A percentile compares a stretch with the other conserved stretches of the same genome.
phyloP scores from a whole-genome alignment of 2,329 filamentous ascomycete genomes.

The Trichothecium roseum region DNA sequence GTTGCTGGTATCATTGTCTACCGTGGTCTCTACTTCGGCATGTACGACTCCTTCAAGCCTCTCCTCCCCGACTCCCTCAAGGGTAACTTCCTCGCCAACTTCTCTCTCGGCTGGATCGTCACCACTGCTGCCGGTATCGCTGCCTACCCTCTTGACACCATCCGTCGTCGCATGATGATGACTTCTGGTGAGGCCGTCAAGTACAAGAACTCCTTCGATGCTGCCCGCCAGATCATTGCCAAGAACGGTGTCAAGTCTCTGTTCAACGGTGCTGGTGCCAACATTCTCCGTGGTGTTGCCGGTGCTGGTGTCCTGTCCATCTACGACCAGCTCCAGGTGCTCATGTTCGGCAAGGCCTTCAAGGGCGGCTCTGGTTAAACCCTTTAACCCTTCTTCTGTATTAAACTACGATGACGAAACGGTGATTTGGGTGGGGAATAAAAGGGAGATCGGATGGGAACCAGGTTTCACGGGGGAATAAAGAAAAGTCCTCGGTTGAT shows the following conservation, averaged over 20 bases:
- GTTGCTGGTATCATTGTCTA: slow-evolving; percentile 99
- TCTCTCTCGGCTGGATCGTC: slow-evolving; percentile 96
- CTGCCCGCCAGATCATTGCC: slow-evolving; percentile 91
- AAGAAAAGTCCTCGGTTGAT: slow-evolving; percentile 24
- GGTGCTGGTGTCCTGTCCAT: slow-evolving; percentile 99
- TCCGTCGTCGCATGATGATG: slow-evolving; percentile 99
- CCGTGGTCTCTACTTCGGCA: slow-evolving; percentile 99
- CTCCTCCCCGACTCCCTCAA: slow-evolving; percentile 82
- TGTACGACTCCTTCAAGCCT: slow-evolving; percentile 99
- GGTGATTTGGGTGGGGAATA: slow-evolving; percentile 24
- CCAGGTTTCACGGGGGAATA: slow-evolving; percentile 32
- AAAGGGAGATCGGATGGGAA: slow-evolving; percentile 31
- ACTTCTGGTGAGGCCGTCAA: slow-evolving; percentile 96
- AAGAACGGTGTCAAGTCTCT: slow-evolving; percentile 97
- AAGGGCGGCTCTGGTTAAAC: slow-evolving; percentile 51
- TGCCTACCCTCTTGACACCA: slow-evolving; percentile 99
- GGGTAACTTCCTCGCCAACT: slow-evolving; percentile 99
- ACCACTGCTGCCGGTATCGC: slow-evolving; percentile 99
- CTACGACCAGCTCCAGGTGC: slow-evolving; percentile 99
- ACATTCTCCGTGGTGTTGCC: slow-evolving; percentile 99
- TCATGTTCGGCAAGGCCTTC: slow-evolving; percentile 99
- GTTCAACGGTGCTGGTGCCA: slow-evolving; percentile 99
- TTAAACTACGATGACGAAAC: slow-evolving; percentile 19
- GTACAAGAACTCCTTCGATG: slow-evolving; percentile 96
- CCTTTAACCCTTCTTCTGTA: slow-evolving; percentile 25